phyloP scores from a whole-genome alignment of 805 yeast species.

The Nakazawaea siamensis region DNA sequence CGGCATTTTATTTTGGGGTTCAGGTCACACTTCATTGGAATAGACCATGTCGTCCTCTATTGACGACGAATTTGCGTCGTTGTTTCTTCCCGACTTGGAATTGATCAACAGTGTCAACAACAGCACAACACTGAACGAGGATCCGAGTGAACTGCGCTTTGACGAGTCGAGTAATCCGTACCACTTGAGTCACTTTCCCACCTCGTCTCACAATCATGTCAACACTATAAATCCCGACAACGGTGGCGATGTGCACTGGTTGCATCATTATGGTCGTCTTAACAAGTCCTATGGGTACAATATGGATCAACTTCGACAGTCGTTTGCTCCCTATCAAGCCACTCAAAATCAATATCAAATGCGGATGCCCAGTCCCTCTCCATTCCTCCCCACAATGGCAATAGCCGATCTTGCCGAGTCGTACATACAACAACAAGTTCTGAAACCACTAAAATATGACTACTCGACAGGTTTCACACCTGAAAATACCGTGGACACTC shows the following conservation, averaged over 20 bases:
- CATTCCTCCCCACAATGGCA: neutral
- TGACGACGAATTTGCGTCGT: constrained; percentile 14
- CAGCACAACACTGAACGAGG: neutral
- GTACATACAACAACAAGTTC: no score
- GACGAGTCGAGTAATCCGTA: no score
- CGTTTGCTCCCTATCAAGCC: neutral
- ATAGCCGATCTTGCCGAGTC: no score
- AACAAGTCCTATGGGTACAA: constrained; percentile 1
- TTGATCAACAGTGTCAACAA: constrained; percentile 5
- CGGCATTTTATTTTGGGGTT: no score
- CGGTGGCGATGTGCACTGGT: neutral
- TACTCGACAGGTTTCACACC: no score
- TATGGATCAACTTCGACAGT: constrained; percentile 4
- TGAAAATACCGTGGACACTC: no score
- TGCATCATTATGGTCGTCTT: constrained; percentile 4
- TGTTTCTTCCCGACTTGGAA: constrained; percentile 12
- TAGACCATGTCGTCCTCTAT: constrained; percentile 10
- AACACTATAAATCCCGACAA: neutral
- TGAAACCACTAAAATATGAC: no score
- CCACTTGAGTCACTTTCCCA: neutral
- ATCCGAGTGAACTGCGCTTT: neutral
- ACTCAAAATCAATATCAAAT: neutral
- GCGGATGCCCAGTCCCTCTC: neutral
- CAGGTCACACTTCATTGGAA: no score
- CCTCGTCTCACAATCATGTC: neutral